Conservation (phyloP, 148 eudicot species). For the Camellia sinensis region DNA sequence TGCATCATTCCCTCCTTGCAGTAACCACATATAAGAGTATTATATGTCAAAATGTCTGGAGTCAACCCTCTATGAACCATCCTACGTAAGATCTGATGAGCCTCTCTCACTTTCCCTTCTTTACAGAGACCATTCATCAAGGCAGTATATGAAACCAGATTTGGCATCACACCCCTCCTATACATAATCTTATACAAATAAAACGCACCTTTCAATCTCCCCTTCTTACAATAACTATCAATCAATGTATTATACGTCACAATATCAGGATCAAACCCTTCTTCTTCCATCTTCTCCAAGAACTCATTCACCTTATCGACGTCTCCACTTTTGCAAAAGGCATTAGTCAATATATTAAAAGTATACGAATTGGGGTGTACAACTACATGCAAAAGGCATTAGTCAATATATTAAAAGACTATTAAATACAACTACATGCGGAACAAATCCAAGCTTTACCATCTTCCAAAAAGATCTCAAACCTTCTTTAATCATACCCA, state of each 20-base stretch:
- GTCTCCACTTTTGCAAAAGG: slow-evolving; percentile 56
- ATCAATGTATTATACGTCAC: slow-evolving; percentile 83
- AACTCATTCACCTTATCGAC: slow-evolving; percentile 66
- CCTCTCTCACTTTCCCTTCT: slow-evolving; percentile 64
- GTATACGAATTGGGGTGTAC: slow-evolving; percentile 64
- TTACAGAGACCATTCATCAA: slow-evolving; percentile 85
- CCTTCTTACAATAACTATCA: slow-evolving; percentile 62
- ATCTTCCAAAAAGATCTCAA: slow-evolving; percentile 55
- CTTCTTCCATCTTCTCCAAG: slow-evolving; percentile 91
- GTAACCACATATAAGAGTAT: slow-evolving; percentile 72
- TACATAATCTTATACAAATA: slow-evolving; percentile 80
- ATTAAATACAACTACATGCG: slow-evolving; percentile 61
- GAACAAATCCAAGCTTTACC: slow-evolving; percentile 58
- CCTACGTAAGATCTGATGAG: slow-evolving; percentile 55
- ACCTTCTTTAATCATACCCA: slow-evolving; percentile 55
- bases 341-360: slow-evolving; percentile 72
- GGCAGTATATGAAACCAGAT: slow-evolving; percentile 67
- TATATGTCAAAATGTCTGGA: slow-evolving; percentile 69
- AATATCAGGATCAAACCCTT: slow-evolving; percentile 85
- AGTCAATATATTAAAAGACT: slow-evolving; percentile 71
- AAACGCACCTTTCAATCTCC: slow-evolving; percentile 72
- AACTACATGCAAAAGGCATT: slow-evolving; percentile 64
- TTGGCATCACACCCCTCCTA: slow-evolving; percentile 70
- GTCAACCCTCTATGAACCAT: slow-evolving; percentile 67
- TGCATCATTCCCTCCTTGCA: slow-evolving; percentile 82